phyloP scores from a whole-genome alignment of 371 early-diverging fungal genomes.

The Lichtheimia ramosa region DNA sequence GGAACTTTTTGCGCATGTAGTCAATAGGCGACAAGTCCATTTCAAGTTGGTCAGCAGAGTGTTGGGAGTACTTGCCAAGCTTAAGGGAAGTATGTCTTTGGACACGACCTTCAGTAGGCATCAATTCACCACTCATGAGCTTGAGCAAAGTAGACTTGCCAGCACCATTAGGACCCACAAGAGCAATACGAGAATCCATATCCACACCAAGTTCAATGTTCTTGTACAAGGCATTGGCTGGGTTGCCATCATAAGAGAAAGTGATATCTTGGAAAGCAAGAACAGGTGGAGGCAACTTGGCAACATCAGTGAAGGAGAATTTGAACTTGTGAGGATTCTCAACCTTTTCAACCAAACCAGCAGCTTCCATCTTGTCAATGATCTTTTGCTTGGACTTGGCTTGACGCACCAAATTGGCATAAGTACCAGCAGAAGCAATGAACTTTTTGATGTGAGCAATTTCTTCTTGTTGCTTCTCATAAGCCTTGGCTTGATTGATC shows the following conservation, averaged over 20 bases:
- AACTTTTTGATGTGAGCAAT: slow-evolving; percentile 98
- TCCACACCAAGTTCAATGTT: slow-evolving; percentile 92
- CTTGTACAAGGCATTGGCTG: slow-evolving; percentile 83
- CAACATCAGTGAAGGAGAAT: slow-evolving; percentile 86
- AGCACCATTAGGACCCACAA: slow-evolving; percentile 93
- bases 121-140: slow-evolving; percentile 85
- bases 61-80: slow-evolving; percentile 97
- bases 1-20: slow-evolving; percentile 88
- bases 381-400: slow-evolving; percentile 99
- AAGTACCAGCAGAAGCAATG: slow-evolving; percentile 98
- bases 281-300: slow-evolving; percentile 96
- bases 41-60: slow-evolving; percentile 93
- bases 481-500: slow-evolving; percentile 97
- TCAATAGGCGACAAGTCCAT: slow-evolving; percentile 87
- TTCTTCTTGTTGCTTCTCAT: slow-evolving; percentile 97
- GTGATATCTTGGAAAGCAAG: slow-evolving; percentile 90
- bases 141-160: slow-evolving; percentile 95
- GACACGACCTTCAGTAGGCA: slow-evolving; percentile 85
- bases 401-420: slow-evolving; percentile 97
- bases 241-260: slow-evolving; percentile 88
- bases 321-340: slow-evolving; percentile 71
- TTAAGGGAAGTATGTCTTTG: slow-evolving; percentile 89
- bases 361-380: slow-evolving; percentile 99
- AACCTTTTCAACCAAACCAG: slow-evolving; percentile 94
- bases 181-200: slow-evolving; percentile 93